phyloP scores from a whole-genome alignment of 2,329 filamentous ascomycete genomes.

The Ramularia endophylla region DNA sequence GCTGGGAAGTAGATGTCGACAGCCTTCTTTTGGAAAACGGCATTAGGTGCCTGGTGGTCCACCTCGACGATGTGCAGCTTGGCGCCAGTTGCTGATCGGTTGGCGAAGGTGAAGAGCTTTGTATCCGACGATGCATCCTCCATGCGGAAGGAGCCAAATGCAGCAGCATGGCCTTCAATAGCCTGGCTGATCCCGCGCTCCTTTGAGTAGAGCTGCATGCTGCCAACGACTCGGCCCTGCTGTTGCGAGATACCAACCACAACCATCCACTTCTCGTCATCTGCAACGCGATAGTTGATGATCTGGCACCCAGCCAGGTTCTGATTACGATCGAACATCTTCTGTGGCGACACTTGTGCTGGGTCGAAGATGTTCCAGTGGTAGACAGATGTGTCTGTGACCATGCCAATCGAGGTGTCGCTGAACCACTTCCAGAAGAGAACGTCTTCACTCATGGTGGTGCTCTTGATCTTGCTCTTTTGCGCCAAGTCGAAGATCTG shows the following conservation, averaged over 20 bases:
- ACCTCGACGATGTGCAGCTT: conserved; percentile 98
- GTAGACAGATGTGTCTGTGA: conserved; percentile 86
- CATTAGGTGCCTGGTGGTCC: conserved; percentile 85
- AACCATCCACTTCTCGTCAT: conserved; percentile 97
- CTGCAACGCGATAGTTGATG: conserved; percentile 97
- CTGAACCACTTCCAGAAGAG: conserved; percentile 99
- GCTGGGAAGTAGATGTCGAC: conserved; percentile 97
- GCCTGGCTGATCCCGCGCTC: conserved; percentile 96
- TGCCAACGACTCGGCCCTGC: conserved; percentile 86
- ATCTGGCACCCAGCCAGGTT: conserved; percentile 93
- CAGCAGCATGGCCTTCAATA: conserved; percentile 94
- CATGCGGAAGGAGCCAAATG: conserved; percentile 82
- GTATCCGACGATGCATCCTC: conserved; percentile 87
- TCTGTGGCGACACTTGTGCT: conserved; percentile 69
- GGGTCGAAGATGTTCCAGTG: conserved; percentile 97
- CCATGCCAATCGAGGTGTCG: conserved; percentile 77
- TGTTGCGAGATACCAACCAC: conserved; percentile 94
- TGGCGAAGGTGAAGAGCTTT: conserved; percentile 94
- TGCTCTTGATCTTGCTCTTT: conserved; percentile 95
- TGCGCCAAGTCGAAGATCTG: conserved; percentile 94
- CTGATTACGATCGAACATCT: conserved; percentile 90
- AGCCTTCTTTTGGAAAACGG: conserved; percentile 86
- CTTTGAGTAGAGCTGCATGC: conserved; percentile 95
- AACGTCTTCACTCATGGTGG: conserved; percentile 94
- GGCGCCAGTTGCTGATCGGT: conserved; percentile 79